Conservation (phyloP, 768 basidiomycete species). For the Xerocomellus chrysenteron region DNA sequence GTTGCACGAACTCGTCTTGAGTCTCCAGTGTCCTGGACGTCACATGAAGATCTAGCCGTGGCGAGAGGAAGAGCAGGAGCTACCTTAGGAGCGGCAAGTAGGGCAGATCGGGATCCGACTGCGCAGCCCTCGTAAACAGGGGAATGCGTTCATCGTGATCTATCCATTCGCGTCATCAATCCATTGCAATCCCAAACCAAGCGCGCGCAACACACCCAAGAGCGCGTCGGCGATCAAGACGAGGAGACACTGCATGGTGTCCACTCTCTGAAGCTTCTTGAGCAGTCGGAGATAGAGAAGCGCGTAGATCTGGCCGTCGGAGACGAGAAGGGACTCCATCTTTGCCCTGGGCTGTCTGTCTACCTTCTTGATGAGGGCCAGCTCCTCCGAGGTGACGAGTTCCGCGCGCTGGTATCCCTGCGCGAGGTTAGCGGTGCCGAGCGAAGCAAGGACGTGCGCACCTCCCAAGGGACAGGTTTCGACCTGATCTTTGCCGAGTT, state of each 20-base stretch:
- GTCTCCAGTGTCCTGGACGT: conserved; percentile 67
- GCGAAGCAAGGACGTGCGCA: conserved; percentile 30
- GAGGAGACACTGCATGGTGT: conserved; percentile 85
- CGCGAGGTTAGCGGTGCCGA: conserved; percentile 10
- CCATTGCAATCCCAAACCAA: not conserved
- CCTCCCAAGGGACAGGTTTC: conserved; percentile 97
- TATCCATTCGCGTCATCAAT: conserved; percentile 26
- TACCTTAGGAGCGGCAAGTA: conserved; percentile 79
- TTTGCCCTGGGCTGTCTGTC: conserved; percentile 76
- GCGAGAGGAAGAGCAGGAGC: not conserved
- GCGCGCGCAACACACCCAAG: conserved; percentile 49
- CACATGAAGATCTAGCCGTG: conserved; percentile 2
- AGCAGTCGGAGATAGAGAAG: conserved; percentile 87
- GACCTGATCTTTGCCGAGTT: conserved; percentile 82
- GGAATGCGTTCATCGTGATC: conserved; percentile 88
- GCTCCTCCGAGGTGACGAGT: conserved; percentile 84
- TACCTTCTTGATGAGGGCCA: conserved; percentile 84
- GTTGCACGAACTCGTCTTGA: conserved; percentile 93
- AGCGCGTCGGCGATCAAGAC: conserved; percentile 89
- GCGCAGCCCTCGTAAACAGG: conserved; percentile 61
- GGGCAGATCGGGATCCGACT: conserved; percentile 76
- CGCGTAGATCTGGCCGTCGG: conserved; percentile 82
- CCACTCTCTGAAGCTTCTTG: conserved; percentile 79
- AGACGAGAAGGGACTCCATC: conserved; percentile 73
- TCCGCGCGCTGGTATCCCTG: conserved; percentile 96